Evolutionary conservation across 257 asterid genomes (phyloP).

Genomic region (Sherardia arvensis): DNA sequence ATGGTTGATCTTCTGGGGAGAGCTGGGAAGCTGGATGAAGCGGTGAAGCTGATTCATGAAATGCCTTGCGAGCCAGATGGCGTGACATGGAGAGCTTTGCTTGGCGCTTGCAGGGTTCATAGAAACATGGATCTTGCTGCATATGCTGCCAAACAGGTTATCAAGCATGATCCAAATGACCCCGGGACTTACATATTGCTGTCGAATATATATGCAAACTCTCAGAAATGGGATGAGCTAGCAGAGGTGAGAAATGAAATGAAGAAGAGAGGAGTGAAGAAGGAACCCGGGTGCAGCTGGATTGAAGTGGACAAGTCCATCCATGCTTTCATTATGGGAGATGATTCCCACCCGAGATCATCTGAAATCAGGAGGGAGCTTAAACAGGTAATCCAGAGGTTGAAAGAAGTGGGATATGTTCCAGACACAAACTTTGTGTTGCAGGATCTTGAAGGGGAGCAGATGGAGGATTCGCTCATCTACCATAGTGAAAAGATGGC

Average conservation of each 20-base stretch:
- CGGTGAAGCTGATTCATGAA: conserved; percentile 45
- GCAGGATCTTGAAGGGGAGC: conserved; percentile 89
- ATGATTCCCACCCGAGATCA: conserved; percentile 55
- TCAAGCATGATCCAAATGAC: conserved; percentile 65
- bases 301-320: conserved; percentile 58
- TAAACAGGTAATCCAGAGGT: conserved; percentile 38
- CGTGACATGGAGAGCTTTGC: conserved; percentile 82
- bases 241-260: conserved; percentile 46
- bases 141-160: conserved; percentile 64
- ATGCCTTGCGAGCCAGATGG: conserved; percentile 77
- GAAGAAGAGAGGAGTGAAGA: conserved; percentile 60
- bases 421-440: conserved; percentile 77
- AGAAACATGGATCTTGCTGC: conserved; percentile 69
- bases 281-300: conserved; percentile 98
- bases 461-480: conserved; percentile 70
- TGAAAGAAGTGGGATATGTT: conserved; percentile 62
- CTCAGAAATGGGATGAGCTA: conserved; percentile 70
- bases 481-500: conserved; percentile 92
- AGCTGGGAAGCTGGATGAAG: conserved; percentile 78
- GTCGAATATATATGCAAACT: conserved; percentile 73
- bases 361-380: conserved; percentile 41
- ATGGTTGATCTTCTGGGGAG: conserved; percentile 92
- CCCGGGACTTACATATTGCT: conserved; percentile 64
- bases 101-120: conserved; percentile 82
- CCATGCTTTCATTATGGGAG: conserved; percentile 74